Base-by-base conservation (phyloP, 2,329 filamentous ascomycete species). In the Purpureocillium lavendulum region DNA sequence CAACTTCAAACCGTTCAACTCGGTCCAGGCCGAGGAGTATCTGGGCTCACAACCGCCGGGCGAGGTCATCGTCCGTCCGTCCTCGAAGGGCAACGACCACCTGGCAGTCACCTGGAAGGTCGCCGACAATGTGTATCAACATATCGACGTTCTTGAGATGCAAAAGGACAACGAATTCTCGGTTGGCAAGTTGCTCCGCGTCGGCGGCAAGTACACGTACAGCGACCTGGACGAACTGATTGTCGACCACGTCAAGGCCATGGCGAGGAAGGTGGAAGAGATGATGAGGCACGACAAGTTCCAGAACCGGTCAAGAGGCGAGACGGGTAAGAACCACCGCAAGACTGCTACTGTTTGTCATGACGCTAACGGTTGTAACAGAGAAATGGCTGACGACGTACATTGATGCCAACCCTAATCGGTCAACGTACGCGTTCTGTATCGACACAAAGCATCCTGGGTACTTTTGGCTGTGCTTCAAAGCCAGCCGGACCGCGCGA, bases 81-180 rank as follows among this genome's bases (percentile, higher is more conserved):
- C 88, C 1, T 95, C 88, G 21, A 95, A 94, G 61, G 92, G 92
- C 33, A 84, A 87, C 42, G 92, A 98, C 59, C 92, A 98, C 66
- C 71, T 98, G 40, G 88, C 90, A 7, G 80, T 98, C 35, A 98
- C 92, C 1, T 98, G 92, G 92, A 98, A 98, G 69, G 89, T 98
- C 12, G 84, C 87, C 2, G 88, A 97, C 58, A 84, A 84, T 43
- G 81, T 97, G n/a, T 98, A 89, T 60, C 89, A 98, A 64, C 92
- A 98, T 61, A 87, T 98, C 47, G 92, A 98, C 61, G 90, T 98
- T 28, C 74, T 98, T 30, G 92, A 98, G 65, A 73, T 98, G 55
- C 87, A 94, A 61, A 98, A 98, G 65, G 87, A 95, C 46, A 97
- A 88, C 46, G 90, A 97, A 59, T 97, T 96, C 59, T 89, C 88